These are phyloP conservation scores for Mucor velutinosus DNA, from an alignment of 371 early-diverging fungal genomes.

Conservation along the genomic window DNA sequence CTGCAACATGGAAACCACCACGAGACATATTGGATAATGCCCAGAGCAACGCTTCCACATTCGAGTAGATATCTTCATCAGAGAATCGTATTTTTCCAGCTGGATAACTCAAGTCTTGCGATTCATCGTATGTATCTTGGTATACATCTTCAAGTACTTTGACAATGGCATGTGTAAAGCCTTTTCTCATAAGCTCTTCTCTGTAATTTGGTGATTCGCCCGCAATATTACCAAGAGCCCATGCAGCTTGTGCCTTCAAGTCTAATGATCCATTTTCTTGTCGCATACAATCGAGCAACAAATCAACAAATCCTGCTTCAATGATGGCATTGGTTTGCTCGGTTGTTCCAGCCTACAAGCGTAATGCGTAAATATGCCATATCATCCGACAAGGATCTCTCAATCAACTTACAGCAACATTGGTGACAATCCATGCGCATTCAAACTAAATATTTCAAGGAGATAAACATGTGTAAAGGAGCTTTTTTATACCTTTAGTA, in stretches of 20 bases:
- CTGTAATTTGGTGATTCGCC: constrained; percentile 44
- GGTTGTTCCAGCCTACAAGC: constrained; percentile 57
- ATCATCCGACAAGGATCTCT: background rate
- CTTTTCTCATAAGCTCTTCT: constrained; percentile 32
- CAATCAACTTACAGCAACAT: constrained; percentile 54
- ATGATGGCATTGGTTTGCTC: constrained; percentile 52
- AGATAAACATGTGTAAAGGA: background rate
- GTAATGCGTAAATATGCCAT: background rate
- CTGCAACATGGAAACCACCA: constrained; percentile 45
- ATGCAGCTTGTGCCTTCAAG: constrained; percentile 50
- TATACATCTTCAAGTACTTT: constrained; percentile 13
- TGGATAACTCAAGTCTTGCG: background rate
- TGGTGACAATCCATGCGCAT: constrained; percentile 64
- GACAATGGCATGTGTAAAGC: constrained; percentile 19
- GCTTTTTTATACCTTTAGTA: background rate
- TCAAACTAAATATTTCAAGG: constrained; percentile 49
- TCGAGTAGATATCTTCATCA: constrained; percentile 25
- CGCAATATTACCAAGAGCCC: constrained; percentile 56
- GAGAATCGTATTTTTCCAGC: constrained; percentile 17
- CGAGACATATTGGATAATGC: constrained; percentile 50
- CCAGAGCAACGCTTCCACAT: constrained; percentile 47
- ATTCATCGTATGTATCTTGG: constrained; percentile 13
- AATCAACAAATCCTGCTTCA: constrained; percentile 45
- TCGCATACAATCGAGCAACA: constrained; percentile 29
- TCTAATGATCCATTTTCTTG: constrained; percentile 14